Conservation (phyloP, 805 yeast genomes). For the Jamesozyma piceae region DNA sequence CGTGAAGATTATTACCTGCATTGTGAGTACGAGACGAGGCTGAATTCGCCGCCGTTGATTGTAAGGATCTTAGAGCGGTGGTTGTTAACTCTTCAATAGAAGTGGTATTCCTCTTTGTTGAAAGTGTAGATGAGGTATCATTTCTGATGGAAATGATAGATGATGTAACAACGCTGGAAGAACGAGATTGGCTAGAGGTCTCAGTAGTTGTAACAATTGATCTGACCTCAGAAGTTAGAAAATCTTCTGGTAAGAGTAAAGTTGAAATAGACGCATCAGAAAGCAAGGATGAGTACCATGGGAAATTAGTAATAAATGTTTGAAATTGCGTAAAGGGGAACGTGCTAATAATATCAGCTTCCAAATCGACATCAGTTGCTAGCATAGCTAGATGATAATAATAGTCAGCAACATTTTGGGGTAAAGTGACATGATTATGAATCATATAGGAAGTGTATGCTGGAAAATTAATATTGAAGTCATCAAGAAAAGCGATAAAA, state of each 20-base stretch:
- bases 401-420: conserved; percentile 31
- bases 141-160: background rate
- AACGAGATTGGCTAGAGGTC: background rate
- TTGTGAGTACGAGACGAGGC: background rate
- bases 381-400: conserved; percentile 25
- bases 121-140: background rate
- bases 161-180: background rate
- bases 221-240: conserved; percentile 4
- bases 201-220: background rate
- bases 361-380: conserved; percentile 19
- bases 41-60: too few species aligned
- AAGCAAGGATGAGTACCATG: conserved; percentile 25
- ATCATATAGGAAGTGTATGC: conserved; percentile 32
- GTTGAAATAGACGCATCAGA: conserved; percentile 15
- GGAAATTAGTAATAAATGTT: conserved; percentile 29
- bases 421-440: conserved; percentile 24
- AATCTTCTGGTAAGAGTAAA: conserved; percentile 21
- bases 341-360: conserved; percentile 19
- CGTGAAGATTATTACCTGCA: background rate
- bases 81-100: too few species aligned
- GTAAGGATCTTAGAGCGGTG: too few species aligned
- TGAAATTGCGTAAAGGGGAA: conserved; percentile 33
- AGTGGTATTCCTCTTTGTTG: background rate
- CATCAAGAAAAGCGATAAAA: conserved; percentile 27
- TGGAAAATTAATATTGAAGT: conserved; percentile 23